Evolutionary conservation across 495 filamentous ascomycete species (phyloP).

Genomic region (Trichoderma asperelloides): DNA sequence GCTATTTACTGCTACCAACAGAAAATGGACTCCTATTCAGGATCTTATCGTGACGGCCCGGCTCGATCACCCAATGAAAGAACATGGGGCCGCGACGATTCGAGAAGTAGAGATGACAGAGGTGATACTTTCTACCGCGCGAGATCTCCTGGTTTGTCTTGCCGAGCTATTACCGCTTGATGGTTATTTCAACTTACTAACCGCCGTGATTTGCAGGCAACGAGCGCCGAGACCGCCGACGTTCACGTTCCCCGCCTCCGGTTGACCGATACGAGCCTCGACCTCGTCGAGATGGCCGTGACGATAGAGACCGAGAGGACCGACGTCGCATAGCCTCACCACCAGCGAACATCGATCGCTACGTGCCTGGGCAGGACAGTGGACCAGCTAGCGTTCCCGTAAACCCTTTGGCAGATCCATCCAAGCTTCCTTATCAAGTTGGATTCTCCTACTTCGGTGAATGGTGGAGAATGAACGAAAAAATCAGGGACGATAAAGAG

Average conservation of each 20-base stretch:
- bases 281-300: conserved; percentile 34
- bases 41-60: conserved; percentile 29
- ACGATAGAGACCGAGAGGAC: conserved; percentile 49
- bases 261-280: conserved; percentile 68
- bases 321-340: conserved; percentile 47
- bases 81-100: conserved; percentile 42
- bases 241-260: conserved; percentile 62
- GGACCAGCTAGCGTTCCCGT: conserved; percentile 42
- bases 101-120: conserved; percentile 37
- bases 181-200: background rate
- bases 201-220: conserved; percentile 16
- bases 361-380: conserved; percentile 78
- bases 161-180: background rate
- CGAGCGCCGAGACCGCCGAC: conserved; percentile 39
- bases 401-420: conserved; percentile 74
- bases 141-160: conserved; percentile 46
- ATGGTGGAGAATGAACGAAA: conserved; percentile 87
- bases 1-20: background rate
- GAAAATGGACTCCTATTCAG: conserved; percentile 36
- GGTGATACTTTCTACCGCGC: conserved; percentile 44
- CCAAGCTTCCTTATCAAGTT: conserved; percentile 82
- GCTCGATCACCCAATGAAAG: conserved; percentile 44
- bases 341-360: conserved; percentile 82
- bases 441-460: conserved; percentile 95
- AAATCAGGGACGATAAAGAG: conserved; percentile 80